These are phyloP conservation scores for Neoboletus magnificus DNA, from an alignment of 768 basidiomycete species.

Conservation along the genomic window DNA sequence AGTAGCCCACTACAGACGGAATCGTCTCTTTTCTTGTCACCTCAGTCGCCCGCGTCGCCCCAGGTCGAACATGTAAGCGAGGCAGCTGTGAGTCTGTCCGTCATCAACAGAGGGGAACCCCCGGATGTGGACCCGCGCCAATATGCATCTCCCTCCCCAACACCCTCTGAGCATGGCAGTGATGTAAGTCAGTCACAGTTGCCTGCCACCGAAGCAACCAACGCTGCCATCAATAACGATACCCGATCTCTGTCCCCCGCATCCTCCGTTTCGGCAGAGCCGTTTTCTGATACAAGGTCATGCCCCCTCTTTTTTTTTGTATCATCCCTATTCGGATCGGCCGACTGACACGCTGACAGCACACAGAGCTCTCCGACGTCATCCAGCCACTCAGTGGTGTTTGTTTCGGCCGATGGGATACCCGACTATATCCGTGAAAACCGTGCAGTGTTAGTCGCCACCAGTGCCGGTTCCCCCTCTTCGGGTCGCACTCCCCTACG, in stretches of 20 bases:
- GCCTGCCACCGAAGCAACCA: neutral
- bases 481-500: constrained; percentile 16
- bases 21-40: neutral
- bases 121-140: neutral
- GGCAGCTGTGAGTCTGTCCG: neutral
- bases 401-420: constrained; percentile 29
- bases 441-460: constrained; percentile 30
- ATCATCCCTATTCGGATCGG: neutral
- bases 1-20: neutral
- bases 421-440: constrained; percentile 32
- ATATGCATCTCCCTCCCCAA: constrained; percentile 19
- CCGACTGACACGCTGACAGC: constrained; percentile 1
- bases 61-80: neutral
- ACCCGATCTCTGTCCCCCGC: constrained; percentile 9
- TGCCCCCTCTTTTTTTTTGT: neutral
- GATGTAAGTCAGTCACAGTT: neutral
- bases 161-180: constrained; percentile 31
- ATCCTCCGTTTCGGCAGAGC: constrained; percentile 11
- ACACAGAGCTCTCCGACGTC: constrained; percentile 3
- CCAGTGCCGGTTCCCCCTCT: constrained; percentile 24
- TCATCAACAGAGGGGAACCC: neutral
- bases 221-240: neutral
- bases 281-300: constrained; percentile 18
- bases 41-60: neutral
- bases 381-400: constrained; percentile 27